Conservation (phyloP, 805 yeast species). For the Candida loeiensis region DNA sequence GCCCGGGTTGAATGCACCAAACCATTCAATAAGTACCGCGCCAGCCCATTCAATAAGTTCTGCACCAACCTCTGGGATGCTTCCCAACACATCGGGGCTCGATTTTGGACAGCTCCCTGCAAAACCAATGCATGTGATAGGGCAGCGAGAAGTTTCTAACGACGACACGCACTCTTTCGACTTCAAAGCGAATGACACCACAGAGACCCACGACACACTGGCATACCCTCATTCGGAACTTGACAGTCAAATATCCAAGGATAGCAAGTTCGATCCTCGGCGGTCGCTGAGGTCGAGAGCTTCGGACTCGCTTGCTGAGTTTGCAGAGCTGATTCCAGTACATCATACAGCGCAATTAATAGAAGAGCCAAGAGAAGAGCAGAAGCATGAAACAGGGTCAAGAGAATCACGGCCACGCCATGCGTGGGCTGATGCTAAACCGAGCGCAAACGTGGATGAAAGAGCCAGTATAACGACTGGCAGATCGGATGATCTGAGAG, state of each 20-base stretch:
- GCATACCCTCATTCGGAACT: background rate
- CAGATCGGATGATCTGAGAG: no score
- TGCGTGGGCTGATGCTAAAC: background rate
- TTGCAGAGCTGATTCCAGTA: background rate
- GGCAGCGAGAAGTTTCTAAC: background rate
- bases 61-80: background rate
- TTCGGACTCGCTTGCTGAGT: background rate
- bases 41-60: no score
- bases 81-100: background rate
- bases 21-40: no score
- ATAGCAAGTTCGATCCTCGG: background rate
- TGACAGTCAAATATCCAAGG: background rate
- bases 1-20: background rate
- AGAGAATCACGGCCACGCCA: background rate
- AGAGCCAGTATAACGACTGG: no score
- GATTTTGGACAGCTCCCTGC: background rate
- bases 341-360: background rate
- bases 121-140: background rate
- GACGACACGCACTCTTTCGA: constrained; percentile 1
- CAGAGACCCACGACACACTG: constrained; percentile 1
- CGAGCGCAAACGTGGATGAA: no score
- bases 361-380: background rate
- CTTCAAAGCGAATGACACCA: background rate
- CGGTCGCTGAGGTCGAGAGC: constrained; percentile 3
- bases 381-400: no score